Percentiles rank a stretch among this genome's conserved stretches.
These are phyloP conservation scores for Colletotrichum horii DNA, from an alignment of 2,329 filamentous ascomycete species.

Conservation along the genomic window DNA sequence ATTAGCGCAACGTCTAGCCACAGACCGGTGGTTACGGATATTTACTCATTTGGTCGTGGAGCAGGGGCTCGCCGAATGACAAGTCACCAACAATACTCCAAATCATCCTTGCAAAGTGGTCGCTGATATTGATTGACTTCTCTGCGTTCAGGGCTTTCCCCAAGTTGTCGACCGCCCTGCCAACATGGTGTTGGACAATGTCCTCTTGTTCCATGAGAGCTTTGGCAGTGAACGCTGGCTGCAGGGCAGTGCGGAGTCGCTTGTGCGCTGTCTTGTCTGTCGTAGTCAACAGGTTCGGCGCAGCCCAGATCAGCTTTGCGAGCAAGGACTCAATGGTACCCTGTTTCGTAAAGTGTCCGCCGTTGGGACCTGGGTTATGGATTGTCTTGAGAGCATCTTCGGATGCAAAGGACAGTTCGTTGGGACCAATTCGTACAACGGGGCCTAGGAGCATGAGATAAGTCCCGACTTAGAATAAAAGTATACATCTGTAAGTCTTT, in stretches of 20 bases:
- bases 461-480: neutral
- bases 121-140: neutral
- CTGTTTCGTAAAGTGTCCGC: slow-evolving; percentile 3
- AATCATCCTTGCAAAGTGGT: neutral
- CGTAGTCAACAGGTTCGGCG: neutral
- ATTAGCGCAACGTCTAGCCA: neutral
- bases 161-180: neutral
- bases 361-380: neutral
- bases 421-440: neutral
- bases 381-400: slow-evolving; percentile 1
- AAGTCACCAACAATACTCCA: slow-evolving; percentile 7
- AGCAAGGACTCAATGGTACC: neutral
- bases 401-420: slow-evolving; percentile 1
- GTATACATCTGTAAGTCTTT: neutral
- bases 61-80: neutral
- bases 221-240: slow-evolving; percentile 8
- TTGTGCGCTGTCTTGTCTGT: neutral
- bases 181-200: neutral
- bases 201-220: slow-evolving; percentile 11
- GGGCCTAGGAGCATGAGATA: neutral
- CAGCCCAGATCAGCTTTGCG: neutral
- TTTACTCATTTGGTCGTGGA: slow-evolving; percentile 12
- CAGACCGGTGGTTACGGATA: fast-evolving
- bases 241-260: neutral
- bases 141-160: neutral